Evolutionary conservation across 805 yeast species (phyloP), one percentile per base, ranked within the genome.

Genomic region (Zygoascus ofunaensis): DNA sequence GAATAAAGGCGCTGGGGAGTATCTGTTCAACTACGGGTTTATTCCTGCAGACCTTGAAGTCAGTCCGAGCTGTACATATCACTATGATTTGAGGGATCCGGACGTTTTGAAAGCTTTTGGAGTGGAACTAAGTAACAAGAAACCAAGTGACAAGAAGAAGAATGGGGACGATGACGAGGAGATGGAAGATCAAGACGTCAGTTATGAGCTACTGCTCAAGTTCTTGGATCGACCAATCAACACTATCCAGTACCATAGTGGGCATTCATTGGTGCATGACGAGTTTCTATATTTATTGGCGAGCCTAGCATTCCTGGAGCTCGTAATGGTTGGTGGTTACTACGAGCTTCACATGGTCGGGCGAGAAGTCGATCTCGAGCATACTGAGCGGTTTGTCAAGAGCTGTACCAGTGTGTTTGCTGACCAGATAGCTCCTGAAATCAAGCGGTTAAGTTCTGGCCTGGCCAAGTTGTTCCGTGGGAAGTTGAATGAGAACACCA

Each of bases 21-120:
- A 62, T 41, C 49, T 66, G 38, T 65, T 64, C 54, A 64, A 61
- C 18, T 67, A 68, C 37, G 71, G 71, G 18, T 67, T 67, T 43
- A 42, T 65, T 18, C 66, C 66, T 19, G 39, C 32, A 1, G 61
- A 49, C 14, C 32, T 39, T 32, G 26, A 24, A 5, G 32, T 22
- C 15, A 52, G 55, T 4, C 14, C 30, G 30, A 20, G 20, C 21
- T 32, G 49, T 20, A 43, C 49, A 12, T 43, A 43, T 15, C 48
- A 49, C 15, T 55, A 53, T 39, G 54, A 52, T 32, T 53, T 55
- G 7, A 34, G 41, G 22, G 48, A 42, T 21, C 51, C 50, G 10
- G 50, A 35, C 3, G 39, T 52, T 7, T 45, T 52, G 14, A 21
- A 42, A 20, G 33, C 50, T 4, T 47, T 59, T 4, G 57, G 52